Conservation (phyloP, 768 basidiomycete species). For the Heimioporus sp. region DNA sequence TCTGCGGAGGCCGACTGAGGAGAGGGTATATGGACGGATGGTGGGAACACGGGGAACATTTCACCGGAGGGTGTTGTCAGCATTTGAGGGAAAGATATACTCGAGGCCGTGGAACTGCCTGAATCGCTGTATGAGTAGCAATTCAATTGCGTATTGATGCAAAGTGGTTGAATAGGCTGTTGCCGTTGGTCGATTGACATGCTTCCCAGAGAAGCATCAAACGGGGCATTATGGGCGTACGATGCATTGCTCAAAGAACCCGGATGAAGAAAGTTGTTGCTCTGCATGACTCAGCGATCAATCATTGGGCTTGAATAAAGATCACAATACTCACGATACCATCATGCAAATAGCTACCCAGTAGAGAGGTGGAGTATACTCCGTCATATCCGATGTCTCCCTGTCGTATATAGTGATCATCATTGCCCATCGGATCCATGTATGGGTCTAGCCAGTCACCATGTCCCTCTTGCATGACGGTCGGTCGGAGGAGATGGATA, state of each 20-base stretch:
- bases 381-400: not conserved
- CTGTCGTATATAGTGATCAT: not conserved
- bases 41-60: not conserved
- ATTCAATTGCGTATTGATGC: conserved; percentile 18
- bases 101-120: conserved; percentile 17
- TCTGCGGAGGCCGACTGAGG: conserved; percentile 12
- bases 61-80: conserved; percentile 13
- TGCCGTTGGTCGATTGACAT: conserved; percentile 2
- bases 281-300: conserved; percentile 10
- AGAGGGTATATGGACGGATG: conserved; percentile 6
- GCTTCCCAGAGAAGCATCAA: not conserved
- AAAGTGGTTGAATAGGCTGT: conserved; percentile 11
- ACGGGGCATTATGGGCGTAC: not conserved
- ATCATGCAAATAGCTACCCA: not conserved
- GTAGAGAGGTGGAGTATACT: not conserved
- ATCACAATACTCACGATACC: conserved; percentile 11
- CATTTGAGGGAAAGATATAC: conserved; percentile 1
- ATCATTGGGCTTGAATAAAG: not conserved
- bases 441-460: conserved; percentile 6
- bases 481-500: not conserved
- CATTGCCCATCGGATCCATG: not conserved
- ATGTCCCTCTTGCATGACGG: conserved; percentile 16
- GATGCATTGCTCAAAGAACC: not conserved
- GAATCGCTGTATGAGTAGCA: conserved; percentile 4
- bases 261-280: not conserved